A percentile compares a stretch with the other conserved stretches of the same genome.
Evolutionary conservation across 495 filamentous ascomycete genomes (phyloP).

Genomic region (Tricharina praecox): DNA sequence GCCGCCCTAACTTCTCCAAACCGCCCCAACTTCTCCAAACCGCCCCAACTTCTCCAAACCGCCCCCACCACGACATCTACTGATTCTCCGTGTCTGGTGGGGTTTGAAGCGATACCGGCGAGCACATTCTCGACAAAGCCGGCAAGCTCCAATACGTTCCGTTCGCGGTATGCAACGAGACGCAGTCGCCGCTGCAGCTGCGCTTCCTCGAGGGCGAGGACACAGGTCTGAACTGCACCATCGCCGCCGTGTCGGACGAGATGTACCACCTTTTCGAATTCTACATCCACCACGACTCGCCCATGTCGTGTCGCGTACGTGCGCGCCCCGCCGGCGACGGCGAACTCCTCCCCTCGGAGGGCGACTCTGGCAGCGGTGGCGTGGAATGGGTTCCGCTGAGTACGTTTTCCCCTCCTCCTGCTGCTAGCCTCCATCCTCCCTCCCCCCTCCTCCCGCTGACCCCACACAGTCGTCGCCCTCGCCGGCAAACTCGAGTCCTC

Average conservation of each 20-base stretch:
- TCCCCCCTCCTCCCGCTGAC: too few species aligned
- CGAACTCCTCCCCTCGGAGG: slow-evolving; percentile 11
- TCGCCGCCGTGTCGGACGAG: slow-evolving; percentile 63
- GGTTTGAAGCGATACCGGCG: slow-evolving; percentile 39
- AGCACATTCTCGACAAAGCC: slow-evolving; percentile 57
- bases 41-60: background rate
- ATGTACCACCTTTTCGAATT: slow-evolving; percentile 97
- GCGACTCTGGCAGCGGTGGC: slow-evolving; percentile 6
- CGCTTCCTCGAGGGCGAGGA: slow-evolving; percentile 71
- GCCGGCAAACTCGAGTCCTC: slow-evolving; percentile 74
- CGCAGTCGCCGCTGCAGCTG: slow-evolving; percentile 59
- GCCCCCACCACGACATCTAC: background rate
- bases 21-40: background rate
- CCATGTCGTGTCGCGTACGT: slow-evolving; percentile 80
- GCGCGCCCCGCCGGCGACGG: slow-evolving; percentile 42
- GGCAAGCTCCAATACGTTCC: slow-evolving; percentile 87
- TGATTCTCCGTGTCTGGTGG: slow-evolving; percentile 1
- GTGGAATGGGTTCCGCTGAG: slow-evolving; percentile 40
- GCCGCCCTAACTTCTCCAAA: background rate
- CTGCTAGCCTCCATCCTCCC: background rate
- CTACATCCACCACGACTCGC: slow-evolving; percentile 93
- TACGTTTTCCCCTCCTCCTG: slow-evolving; percentile 8
- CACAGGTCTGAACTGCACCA: slow-evolving; percentile 80
- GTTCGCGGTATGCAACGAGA: slow-evolving; percentile 86
- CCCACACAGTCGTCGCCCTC: slow-evolving; percentile 58